A percentile compares a stretch with the other conserved stretches of the same genome.
phyloP scores from a whole-genome alignment of 208 protist genomes.

The Herpetomonas samuelpessoai region DNA sequence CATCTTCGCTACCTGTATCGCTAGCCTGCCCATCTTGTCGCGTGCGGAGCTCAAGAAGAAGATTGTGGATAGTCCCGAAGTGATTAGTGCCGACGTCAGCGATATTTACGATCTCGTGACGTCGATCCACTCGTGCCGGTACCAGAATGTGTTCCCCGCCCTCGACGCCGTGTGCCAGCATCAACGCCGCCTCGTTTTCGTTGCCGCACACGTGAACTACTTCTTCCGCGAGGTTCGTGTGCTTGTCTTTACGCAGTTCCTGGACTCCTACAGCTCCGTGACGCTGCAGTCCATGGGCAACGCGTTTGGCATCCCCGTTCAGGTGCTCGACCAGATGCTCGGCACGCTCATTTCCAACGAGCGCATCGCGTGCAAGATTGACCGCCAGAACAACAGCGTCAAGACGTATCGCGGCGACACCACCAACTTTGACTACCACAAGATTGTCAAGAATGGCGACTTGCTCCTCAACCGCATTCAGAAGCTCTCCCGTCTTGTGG shows the following conservation, averaged over 20 bases:
- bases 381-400: conserved; percentile 96
- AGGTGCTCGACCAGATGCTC: conserved; percentile 93
- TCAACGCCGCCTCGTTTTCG: conserved; percentile 90
- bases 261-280: conserved; percentile 98
- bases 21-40: conserved; percentile 84
- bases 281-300: conserved; percentile 94
- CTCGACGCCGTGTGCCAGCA: conserved; percentile 92
- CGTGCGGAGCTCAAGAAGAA: conserved; percentile 88
- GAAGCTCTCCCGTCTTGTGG: conserved; percentile 97
- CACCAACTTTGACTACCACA: conserved; percentile 97
- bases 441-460: conserved; percentile 96
- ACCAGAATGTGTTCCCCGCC: conserved; percentile 91
- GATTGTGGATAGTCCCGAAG: conserved; percentile 88
- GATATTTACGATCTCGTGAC: conserved; percentile 87
- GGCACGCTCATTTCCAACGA: conserved; percentile 96
- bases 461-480: conserved; percentile 97
- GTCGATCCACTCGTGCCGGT: conserved; percentile 96
- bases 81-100: conserved; percentile 90
- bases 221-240: conserved; percentile 97
- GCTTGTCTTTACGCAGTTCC: conserved; percentile 97
- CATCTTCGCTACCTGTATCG: conserved; percentile 95
- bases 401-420: conserved; percentile 95
- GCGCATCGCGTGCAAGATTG: conserved; percentile 96
- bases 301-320: conserved; percentile 93
- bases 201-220: conserved; percentile 93